Evolutionary conservation across 371 early-diverging fungal genomes (phyloP).

Genomic region (Syncephalis fuscata): DNA sequence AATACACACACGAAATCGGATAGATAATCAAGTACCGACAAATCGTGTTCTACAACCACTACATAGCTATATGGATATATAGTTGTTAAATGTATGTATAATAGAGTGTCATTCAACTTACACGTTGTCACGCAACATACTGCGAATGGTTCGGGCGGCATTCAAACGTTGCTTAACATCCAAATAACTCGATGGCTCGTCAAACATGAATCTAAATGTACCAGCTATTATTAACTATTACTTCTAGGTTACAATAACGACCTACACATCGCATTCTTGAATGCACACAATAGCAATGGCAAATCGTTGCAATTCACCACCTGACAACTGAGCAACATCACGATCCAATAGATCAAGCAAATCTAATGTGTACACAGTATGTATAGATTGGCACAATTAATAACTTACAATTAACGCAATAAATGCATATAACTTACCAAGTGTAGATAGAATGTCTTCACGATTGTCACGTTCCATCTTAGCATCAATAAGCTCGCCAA

Average conservation of each 20-base stretch:
- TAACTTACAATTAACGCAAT: not conserved
- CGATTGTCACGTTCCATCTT: conserved; percentile 62
- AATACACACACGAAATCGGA: conserved; percentile 98
- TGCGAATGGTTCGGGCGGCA: conserved; percentile 91
- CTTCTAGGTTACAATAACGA: not conserved
- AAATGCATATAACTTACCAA: conserved; percentile 25
- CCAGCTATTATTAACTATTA: not conserved
- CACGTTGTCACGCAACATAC: conserved; percentile 47
- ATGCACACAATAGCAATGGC: conserved; percentile 87
- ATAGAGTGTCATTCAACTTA: conserved; percentile 6
- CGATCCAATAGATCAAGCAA: conserved; percentile 78
- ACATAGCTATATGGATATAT: conserved; percentile 51
- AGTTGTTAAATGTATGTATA: not conserved
- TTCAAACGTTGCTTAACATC: conserved; percentile 99
- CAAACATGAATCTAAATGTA: conserved; percentile 88
- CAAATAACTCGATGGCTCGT: conserved; percentile 98
- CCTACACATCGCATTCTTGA: conserved; percentile 80
- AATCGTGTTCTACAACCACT: conserved; percentile 99
- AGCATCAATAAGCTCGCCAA: conserved; percentile 52
- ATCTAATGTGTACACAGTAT: conserved; percentile 32
- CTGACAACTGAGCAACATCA: conserved; percentile 86
- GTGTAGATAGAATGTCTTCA: conserved; percentile 51
- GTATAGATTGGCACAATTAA: no score
- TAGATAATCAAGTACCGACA: conserved; percentile 97
- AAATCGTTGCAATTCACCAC: conserved; percentile 99